These are phyloP conservation scores for Candida neerlandica DNA, from an alignment of 1,139 yeast species.

Conservation along the genomic window DNA sequence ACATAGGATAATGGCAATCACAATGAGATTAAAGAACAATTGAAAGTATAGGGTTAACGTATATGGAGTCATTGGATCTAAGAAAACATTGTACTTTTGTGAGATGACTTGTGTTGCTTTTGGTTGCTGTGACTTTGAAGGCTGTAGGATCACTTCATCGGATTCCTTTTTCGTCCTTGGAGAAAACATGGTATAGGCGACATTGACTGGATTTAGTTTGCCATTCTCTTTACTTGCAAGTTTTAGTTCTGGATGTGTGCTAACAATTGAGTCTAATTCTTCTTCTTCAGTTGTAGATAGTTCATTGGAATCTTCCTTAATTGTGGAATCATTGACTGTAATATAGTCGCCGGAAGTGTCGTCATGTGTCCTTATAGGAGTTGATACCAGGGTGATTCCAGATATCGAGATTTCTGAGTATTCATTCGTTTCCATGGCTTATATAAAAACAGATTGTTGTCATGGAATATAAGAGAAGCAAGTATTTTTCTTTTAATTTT, in stretches of 20 bases:
- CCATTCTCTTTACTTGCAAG: constrained; percentile 31
- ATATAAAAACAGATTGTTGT: neutral
- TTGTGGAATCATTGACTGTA: constrained; percentile 6
- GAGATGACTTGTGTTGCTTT: constrained; percentile 1
- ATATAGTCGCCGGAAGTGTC: constrained; percentile 7
- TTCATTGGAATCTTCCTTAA: constrained; percentile 12
- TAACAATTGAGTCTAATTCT: constrained; percentile 21
- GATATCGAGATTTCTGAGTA: constrained; percentile 11
- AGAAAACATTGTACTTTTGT: constrained; percentile 11
- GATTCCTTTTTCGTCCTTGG: constrained; percentile 22
- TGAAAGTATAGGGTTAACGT: constrained; percentile 74
- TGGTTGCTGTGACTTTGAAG: constrained; percentile 5
- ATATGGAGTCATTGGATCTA: constrained; percentile 46
- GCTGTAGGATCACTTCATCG: constrained; percentile 21
- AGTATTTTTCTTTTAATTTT: neutral
- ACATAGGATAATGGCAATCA: constrained; percentile 57
- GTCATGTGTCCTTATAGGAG: constrained; percentile 9
- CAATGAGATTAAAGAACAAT: constrained; percentile 60
- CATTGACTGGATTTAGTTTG: constrained; percentile 39
- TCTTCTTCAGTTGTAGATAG: neutral
- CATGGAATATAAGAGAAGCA: neutral
- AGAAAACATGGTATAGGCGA: constrained; percentile 47
- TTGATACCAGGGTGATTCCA: constrained; percentile 13
- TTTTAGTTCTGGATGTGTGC: constrained; percentile 36
- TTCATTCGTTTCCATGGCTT: constrained; percentile 2